Evolutionary conservation across 148 eudicot genomes (phyloP).

Genomic region (Nyssa sinensis): DNA sequence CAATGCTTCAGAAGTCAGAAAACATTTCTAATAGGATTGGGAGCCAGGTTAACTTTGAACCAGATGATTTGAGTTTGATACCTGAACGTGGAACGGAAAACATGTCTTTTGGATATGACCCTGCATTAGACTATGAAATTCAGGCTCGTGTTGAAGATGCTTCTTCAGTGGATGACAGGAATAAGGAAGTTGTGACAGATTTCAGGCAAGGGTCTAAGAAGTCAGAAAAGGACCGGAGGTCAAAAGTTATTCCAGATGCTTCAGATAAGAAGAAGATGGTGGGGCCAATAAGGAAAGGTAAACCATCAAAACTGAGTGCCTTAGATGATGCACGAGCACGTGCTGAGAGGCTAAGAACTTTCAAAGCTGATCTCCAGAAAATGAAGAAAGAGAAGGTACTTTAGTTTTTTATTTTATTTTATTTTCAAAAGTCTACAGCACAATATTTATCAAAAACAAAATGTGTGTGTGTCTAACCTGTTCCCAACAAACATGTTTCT

Average conservation of each 20-base stretch:
- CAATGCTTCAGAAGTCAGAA: conserved; percentile 36
- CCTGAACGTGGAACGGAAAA: conserved; percentile 66
- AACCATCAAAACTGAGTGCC: conserved; percentile 65
- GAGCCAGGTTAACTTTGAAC: conserved; percentile 45
- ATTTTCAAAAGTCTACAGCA: neutral
- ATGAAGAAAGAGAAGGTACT: conserved; percentile 86
- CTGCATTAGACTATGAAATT: conserved; percentile 72
- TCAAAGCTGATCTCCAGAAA: conserved; percentile 94
- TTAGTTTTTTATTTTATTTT: conserved; percentile 10
- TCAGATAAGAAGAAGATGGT: conserved; percentile 45
- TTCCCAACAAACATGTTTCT: neutral
- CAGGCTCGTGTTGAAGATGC: conserved; percentile 39
- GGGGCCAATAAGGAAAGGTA: conserved; percentile 56
- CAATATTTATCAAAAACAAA: too few species aligned
- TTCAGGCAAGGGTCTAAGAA: conserved; percentile 50
- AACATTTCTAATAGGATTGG: conserved; percentile 26
- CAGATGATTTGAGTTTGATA: conserved; percentile 73
- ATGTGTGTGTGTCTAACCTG: too few species aligned
- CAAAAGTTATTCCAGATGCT: conserved; percentile 36
- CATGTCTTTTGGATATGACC: conserved; percentile 45
- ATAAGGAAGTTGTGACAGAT: conserved; percentile 34
- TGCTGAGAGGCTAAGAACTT: conserved; percentile 81
- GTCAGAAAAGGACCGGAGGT: conserved; percentile 50
- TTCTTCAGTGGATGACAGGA: conserved; percentile 27
- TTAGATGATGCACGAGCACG: conserved; percentile 94